Evolutionary conservation across 2,329 filamentous ascomycete species (phyloP).

Genomic region (Epichloe glyceriae): DNA sequence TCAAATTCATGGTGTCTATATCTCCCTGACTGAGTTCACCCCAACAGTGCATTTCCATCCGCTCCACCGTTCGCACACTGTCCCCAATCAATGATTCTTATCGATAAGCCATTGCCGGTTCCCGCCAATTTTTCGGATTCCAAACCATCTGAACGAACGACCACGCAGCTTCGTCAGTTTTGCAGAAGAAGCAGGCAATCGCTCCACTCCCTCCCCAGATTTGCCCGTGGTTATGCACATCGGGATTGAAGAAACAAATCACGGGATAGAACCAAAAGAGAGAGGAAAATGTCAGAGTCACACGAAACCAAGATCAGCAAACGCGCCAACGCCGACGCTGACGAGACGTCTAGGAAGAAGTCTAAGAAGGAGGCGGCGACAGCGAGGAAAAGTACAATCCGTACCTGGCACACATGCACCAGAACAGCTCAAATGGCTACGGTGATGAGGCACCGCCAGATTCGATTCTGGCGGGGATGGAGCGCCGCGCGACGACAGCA

Average conservation of each 20-base stretch:
- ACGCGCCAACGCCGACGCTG: constrained; percentile 30
- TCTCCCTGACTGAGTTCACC: not conserved
- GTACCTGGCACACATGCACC: constrained; percentile 84
- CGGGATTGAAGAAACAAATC: not conserved
- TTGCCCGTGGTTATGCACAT: not conserved
- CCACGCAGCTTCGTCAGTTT: not conserved
- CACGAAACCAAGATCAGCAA: constrained; percentile 24
- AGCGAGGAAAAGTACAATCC: constrained; percentile 48
- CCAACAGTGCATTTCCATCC: not conserved
- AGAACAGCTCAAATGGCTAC: constrained; percentile 32
- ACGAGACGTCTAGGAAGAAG: constrained; percentile 31
- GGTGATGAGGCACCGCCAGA: constrained; percentile 15
- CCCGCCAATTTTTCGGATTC: constrained; percentile 14
- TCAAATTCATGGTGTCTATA: not conserved
- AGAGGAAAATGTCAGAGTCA: constrained; percentile 24
- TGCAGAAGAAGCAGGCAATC: not conserved
- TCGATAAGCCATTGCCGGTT: constrained; percentile 18
- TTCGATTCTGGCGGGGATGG: constrained; percentile 51
- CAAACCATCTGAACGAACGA: not conserved
- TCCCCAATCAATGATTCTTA: constrained; percentile 11
- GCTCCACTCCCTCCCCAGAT: constrained; percentile 1
- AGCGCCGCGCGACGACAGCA: constrained; percentile 69
- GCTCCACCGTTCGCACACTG: constrained; percentile 5
- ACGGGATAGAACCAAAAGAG: not conserved
- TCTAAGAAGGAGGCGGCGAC: constrained; percentile 24